A percentile compares a stretch with the other conserved stretches of the same genome.
Conservation (phyloP, 805 yeast genomes). For the Blastobotrys peoriensis region DNA sequence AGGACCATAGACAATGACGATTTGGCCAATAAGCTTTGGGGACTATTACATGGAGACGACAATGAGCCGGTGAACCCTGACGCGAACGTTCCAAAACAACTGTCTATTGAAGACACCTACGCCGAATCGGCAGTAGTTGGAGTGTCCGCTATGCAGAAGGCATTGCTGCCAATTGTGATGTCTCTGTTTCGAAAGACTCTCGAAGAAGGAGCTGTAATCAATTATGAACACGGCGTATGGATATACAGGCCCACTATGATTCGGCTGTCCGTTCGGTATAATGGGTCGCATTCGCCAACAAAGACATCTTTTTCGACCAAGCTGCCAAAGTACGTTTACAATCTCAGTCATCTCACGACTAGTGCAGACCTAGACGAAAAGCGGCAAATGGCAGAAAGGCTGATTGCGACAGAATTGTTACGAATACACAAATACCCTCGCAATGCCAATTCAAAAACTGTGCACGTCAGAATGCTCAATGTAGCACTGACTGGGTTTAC, state of each 20-base stretch:
- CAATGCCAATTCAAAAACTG: background rate
- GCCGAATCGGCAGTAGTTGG: constrained; percentile 4
- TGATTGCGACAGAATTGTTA: background rate
- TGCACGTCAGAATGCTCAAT: background rate
- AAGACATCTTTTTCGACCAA: background rate
- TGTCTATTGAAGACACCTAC: constrained; percentile 29
- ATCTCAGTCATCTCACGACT: background rate
- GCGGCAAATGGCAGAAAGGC: background rate
- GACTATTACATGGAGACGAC: constrained; percentile 17
- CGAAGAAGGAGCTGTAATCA: constrained; percentile 17
- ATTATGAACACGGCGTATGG: constrained; percentile 20
- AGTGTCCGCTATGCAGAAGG: constrained; percentile 4
- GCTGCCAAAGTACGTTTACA: background rate
- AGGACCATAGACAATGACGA: background rate
- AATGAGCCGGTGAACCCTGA: constrained; percentile 12
- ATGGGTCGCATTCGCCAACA: background rate
- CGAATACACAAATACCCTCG: background rate
- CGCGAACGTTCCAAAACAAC: constrained; percentile 20
- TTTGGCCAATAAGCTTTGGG: constrained; percentile 10
- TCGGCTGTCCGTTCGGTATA: constrained; percentile 10
- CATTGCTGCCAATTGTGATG: constrained; percentile 13
- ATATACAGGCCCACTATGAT: constrained; percentile 16
- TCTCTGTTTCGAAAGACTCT: constrained; percentile 21
- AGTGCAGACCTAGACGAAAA: background rate
- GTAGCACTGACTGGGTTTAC: background rate